These are phyloP conservation scores for Atkinsonella hypoxylon DNA, from an alignment of 2,329 filamentous ascomycete genomes.

Conservation along the genomic window DNA sequence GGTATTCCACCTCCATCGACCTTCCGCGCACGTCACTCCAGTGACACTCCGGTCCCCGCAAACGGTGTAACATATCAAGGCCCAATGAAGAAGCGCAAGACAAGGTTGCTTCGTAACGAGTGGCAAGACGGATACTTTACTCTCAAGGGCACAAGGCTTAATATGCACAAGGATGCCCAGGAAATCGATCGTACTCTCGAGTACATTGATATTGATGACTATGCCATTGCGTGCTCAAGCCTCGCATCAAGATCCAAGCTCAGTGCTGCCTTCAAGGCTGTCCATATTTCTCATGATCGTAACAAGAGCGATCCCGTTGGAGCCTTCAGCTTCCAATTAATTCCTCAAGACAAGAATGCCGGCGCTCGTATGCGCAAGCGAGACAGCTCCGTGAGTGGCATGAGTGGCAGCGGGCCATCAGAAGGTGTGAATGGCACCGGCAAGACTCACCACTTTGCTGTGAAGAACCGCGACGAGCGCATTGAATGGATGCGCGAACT, in stretches of 20 bases:
- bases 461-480: conserved; percentile 73
- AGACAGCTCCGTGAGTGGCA: conserved; percentile 30
- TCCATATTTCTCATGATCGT: conserved; percentile 46
- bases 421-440: conserved; percentile 48
- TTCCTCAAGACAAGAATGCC: conserved; percentile 51
- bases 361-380: conserved; percentile 41
- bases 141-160: conserved; percentile 61
- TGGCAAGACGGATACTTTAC: conserved; percentile 91
- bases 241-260: conserved; percentile 69
- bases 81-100: conserved; percentile 91
- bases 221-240: conserved; percentile 74
- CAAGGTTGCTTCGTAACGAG: conserved; percentile 77
- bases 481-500: conserved; percentile 97
- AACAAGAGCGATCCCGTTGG: conserved; percentile 47
- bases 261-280: conserved; percentile 73
- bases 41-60: conserved; percentile 21
- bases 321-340: conserved; percentile 76
- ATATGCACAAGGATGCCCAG: conserved; percentile 58
- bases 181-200: conserved; percentile 50
- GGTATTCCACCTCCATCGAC: conserved; percentile 26
- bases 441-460: conserved; percentile 91
- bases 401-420: conserved; percentile 18
- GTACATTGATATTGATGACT: conserved; percentile 80
- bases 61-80: conserved; percentile 61
- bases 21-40: conserved; percentile 12